phyloP scores from a whole-genome alignment of 2,329 filamentous ascomycete genomes.

The Curvularia lunata region DNA sequence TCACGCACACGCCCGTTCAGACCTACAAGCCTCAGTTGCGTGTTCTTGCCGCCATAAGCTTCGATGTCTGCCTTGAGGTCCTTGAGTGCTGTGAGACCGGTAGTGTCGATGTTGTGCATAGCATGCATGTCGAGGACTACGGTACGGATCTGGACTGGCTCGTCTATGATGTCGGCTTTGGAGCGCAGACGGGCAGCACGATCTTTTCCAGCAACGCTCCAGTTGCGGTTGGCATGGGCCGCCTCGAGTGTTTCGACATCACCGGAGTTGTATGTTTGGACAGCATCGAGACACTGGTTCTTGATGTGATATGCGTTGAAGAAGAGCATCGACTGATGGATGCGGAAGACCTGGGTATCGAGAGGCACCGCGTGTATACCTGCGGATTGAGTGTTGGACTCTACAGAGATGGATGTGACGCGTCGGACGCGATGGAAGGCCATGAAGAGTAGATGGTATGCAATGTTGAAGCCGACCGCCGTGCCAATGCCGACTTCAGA shows the following conservation, averaged over 20 bases:
- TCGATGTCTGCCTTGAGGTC: conserved; percentile 58
- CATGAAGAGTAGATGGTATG: conserved; percentile 64
- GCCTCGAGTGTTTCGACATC: conserved; percentile 48
- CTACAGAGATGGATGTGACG: conserved; percentile 24
- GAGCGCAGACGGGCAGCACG: conserved; percentile 56
- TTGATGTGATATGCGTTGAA: conserved; percentile 65
- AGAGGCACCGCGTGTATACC: conserved; percentile 41
- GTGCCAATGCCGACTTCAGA: conserved; percentile 66
- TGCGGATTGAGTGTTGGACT: conserved; percentile 11
- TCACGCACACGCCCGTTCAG: conserved; percentile 52
- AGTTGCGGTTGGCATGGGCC: conserved; percentile 55
- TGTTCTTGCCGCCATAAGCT: conserved; percentile 56
- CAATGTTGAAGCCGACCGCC: conserved; percentile 59
- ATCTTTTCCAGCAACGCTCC: conserved; percentile 61
- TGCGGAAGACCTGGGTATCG: conserved; percentile 63
- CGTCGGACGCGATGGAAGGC: conserved; percentile 58
- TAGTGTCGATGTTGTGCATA: conserved; percentile 62
- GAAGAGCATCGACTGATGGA: conserved; percentile 66
- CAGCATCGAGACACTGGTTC: conserved; percentile 56
- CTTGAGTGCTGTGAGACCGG: conserved; percentile 58
- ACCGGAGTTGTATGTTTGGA: conserved; percentile 57
- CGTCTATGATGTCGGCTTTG: conserved; percentile 42
- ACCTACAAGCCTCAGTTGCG: conserved; percentile 58
- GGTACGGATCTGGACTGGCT: conserved; percentile 53
- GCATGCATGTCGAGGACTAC: conserved; percentile 61